Evolutionary conservation across 352 stramenopile species (phyloP).

Genomic region (Peronospora destructor): DNA sequence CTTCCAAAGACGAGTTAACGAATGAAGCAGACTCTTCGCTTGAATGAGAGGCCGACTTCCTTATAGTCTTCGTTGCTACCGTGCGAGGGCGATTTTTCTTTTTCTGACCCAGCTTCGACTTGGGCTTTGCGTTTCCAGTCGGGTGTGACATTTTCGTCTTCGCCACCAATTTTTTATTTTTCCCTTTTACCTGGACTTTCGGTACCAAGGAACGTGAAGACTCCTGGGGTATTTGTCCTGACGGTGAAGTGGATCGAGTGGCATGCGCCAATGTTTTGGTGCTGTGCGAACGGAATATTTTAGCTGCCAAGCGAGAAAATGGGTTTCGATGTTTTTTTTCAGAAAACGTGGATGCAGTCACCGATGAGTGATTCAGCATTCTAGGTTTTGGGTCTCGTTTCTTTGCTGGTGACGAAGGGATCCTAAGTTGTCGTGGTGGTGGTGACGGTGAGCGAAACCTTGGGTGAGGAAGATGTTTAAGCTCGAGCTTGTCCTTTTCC

Average conservation of each 20-base stretch:
- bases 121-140: slow-evolving; percentile 3
- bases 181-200: slow-evolving; percentile 7
- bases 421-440: neutral
- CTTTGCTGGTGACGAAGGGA: slow-evolving; percentile 20
- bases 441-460: slow-evolving; percentile 23
- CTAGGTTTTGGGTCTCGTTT: slow-evolving; percentile 19
- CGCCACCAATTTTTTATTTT: slow-evolving; percentile 5
- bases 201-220: neutral
- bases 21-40: slow-evolving; percentile 8
- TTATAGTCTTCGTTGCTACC: slow-evolving; percentile 5
- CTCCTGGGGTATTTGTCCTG: neutral
- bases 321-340: slow-evolving; percentile 21
- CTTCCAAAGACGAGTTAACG: slow-evolving; percentile 1
- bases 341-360: neutral
- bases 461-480: slow-evolving; percentile 5
- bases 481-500: slow-evolving; percentile 26
- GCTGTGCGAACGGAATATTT: slow-evolving; percentile 24
- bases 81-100: slow-evolving; percentile 2
- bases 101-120: slow-evolving; percentile 6
- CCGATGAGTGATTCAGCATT: slow-evolving; percentile 5
- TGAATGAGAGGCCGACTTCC: neutral
- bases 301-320: slow-evolving; percentile 30
- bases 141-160: slow-evolving; percentile 6
- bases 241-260: slow-evolving; percentile 2
- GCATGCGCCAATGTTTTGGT: slow-evolving; percentile 18